Base-by-base conservation (phyloP, 2,329 filamentous ascomycete genomes). In the Anthostomella pinea region DNA sequence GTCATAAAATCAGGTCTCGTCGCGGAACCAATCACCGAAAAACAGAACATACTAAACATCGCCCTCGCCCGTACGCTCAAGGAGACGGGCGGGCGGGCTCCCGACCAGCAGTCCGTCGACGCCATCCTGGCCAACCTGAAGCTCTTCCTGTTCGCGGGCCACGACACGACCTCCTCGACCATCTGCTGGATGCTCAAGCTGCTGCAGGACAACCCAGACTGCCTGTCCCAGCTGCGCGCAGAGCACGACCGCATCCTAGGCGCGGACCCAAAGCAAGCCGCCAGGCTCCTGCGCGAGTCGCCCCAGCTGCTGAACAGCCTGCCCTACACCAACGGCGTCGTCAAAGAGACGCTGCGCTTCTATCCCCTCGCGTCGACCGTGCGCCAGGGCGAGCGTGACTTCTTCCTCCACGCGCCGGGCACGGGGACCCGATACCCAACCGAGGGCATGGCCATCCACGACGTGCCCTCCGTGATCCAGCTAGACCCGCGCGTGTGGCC, bases 261-360 rank as follows among this genome's bases (percentile, higher is more conserved):
- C 4, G 5, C 1, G 15, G 27, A 40, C 21, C 21, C 33, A 5
- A 14, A n/a, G 10, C 7, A 23, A 1, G 23, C 38, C 6, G 32
- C 32, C 16, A 15, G 18, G 13, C 21, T 26, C 14, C 33, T 40
- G 11, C 27, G 28, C 8, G 33, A 35, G 1, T 27, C 6, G 4
- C 38, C 38, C 8, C 27, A 23, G 10, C 33, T 35, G 5, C 18
- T 40, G 17, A 40, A 40, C 19, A 14, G 10, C 8, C 35, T 25
- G 16, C 24, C 26, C 8, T 16, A 30, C n/a, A 31, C 35, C 11
- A 14, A 27, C 10, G 35, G 30, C 2, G 14, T 43, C 11, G 39
- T 47, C 31, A 45, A 45, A 23, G 43, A 46, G 13, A 38, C 43
- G 2, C n/a, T 45, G n/a, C 39, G 39, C 13, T 17, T 45, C 5